Evolutionary conservation across 768 basidiomycete genomes (phyloP), one percentile per base, ranked within the genome.

Genomic region (Flagelloscypha sp.): DNA sequence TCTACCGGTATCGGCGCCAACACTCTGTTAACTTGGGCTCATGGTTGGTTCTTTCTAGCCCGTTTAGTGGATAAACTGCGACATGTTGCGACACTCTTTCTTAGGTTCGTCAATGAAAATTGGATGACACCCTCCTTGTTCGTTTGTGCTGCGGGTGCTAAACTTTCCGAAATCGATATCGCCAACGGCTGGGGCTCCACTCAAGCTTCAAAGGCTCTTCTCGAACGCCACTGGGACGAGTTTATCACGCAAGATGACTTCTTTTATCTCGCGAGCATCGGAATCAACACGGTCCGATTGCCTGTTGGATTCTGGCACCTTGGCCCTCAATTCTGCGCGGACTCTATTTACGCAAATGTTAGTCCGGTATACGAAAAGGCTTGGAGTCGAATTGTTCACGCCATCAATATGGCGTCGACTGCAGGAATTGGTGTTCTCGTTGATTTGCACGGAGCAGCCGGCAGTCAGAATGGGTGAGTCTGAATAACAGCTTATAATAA

Each of bases 121-220:
- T 86, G 83, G 81, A 82, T 85, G 76, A 72, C 72, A 1, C 76
- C 79, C 3, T 76, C 76, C 21, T 37, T 79, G 19, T 84, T 82
- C 49, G 45, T 48, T 4, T 77, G 77, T 37, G 79, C 81, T 3
- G 49, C 61, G 15, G 78, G 66, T 3, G 45, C 60, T 10, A 59
- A 63, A 46, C 47, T 57, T 2, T 68, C 79, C 2, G 83, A 84
- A 49, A 51, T 77, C 23, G 80, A 84, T 49, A 70, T 85, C 25
- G 79, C 82, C 5, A 65, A 57, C 12, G 81, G 81, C 3, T 83
- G 74, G 73, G 65, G 63, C 12, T 64, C 63, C 15, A n/a, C n/a
- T n/a, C n/a, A n/a, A n/a, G n/a, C n/a, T n/a, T n/a, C n/a, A n/a
- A n/a, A n/a, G n/a, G 39, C 49, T 7, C 54, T 58, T 5, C 52